Conservation (phyloP, 2,329 filamentous ascomycete genomes). For the Exophiala mesophila region DNA sequence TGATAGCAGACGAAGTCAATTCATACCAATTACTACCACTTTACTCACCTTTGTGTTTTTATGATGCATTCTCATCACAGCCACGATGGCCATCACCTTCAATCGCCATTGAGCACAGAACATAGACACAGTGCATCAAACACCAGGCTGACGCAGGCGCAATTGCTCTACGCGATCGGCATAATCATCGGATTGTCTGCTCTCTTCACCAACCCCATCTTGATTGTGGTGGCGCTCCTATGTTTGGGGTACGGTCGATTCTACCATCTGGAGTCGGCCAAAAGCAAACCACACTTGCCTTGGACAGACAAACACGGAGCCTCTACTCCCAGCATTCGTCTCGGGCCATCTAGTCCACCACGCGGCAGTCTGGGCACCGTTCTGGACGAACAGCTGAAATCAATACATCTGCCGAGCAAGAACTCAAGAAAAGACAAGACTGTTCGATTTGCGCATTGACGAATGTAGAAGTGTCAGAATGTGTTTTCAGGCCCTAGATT, state of each 20-base stretch:
- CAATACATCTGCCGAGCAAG: neutral
- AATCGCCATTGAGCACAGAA: neutral
- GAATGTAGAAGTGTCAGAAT: too few relatives aligned
- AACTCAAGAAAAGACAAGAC: neutral
- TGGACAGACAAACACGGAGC: neutral
- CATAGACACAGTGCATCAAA: neutral
- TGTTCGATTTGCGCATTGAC: neutral
- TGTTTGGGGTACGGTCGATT: conserved; percentile 8
- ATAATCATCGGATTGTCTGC: conserved; percentile 5
- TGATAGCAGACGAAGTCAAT: too few relatives aligned
- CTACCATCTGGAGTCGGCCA: conserved; percentile 8
- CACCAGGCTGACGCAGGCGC: neutral
- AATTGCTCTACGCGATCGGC: conserved; percentile 4
- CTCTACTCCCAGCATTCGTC: neutral
- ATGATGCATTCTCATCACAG: neutral
- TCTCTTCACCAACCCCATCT: conserved; percentile 7
- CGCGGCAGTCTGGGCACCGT: neutral
- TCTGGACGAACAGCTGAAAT: neutral
- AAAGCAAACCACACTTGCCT: neutral
- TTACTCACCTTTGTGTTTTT: neutral
- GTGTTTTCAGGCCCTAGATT: too few relatives aligned
- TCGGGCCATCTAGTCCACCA: neutral
- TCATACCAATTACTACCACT: too few relatives aligned
- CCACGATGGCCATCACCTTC: neutral
- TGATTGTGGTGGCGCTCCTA: conserved; percentile 4